Base-by-base conservation (phyloP, 2,329 filamentous ascomycete genomes). In the Laburnicola sp. region DNA sequence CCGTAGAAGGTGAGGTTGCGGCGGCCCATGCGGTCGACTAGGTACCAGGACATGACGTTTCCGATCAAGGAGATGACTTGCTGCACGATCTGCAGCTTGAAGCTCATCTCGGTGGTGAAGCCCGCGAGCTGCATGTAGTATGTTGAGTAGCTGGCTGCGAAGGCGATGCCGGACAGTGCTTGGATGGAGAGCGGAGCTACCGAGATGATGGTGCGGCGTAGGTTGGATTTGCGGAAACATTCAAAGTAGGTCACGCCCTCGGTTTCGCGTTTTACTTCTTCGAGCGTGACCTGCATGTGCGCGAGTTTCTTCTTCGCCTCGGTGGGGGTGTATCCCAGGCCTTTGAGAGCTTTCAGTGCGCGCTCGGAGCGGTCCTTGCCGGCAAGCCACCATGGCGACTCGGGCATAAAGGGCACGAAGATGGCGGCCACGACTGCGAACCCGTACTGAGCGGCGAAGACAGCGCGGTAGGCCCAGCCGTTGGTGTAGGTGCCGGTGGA, bases 191-290 rank as follows among this genome's bases (percentile, higher is more conserved):
- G 75, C 16, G 66, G 66, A 63, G 73, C 68, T 55, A 80, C 79
- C 23, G 82, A 78, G 57, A 86, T 85, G 65, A 88, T 89, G 2
- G 90, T 94, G 21, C 90, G 84, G 50, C 90, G 86, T 41, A 86
- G 77, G 66, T 95, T 86, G 21, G 82, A 81, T 9, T 88, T 88
- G 69, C 81, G 86, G 80, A 95, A 94, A 75, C 89, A 95, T 69
- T 94, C 90, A 60, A 82, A 73, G 70, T 93, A 95, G 37, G 81
- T 85, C 6, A 87, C 82, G 35, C 89, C 89, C 9, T 77, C 76
- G 38, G 58, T 64, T 52, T 77, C 73, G 32, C 49, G 43, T 35
- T 60, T 61, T 9, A 73, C 56, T 47, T 73, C 57, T 23, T 74
- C 64, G 4, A 75, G 62, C 0, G 72, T 75, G 30, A 57, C 56